Base-by-base conservation (phyloP, 2,329 filamentous ascomycete genomes). In the Cladorrhinum sp. region DNA sequence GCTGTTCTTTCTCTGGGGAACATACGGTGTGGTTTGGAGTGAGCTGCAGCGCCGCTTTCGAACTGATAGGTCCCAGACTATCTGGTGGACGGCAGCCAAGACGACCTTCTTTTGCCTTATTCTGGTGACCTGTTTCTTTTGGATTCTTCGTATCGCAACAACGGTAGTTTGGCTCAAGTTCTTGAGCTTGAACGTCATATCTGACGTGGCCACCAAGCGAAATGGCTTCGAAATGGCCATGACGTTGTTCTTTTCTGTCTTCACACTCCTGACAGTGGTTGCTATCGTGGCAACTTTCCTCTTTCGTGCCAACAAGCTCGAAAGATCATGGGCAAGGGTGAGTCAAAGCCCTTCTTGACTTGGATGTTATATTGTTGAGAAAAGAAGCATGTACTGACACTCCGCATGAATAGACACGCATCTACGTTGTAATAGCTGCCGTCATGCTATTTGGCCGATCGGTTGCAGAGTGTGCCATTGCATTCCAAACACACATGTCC, bases 231-330 rank as follows among this genome's bases (percentile, higher is more conserved):
- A 66, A 50, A 56, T 66, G 2, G 57, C 65, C 10, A 64, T 59
- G 57, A 51, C 53, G 9, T 60, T 49, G 7, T 62, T 65, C 20
- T 62, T 63, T n/a, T 24, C 45, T 12, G 45, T 59, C 12, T 67
- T 66, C 52, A 22, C 52, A 5, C 4, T 57, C 16, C 27, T 59
- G 41, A 62, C 57, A 13, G 8, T 57, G 5, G 53, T 49, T 18
- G 59, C 25, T 4, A 36, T 36, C 29, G 38, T 41, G 3, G 16
- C 25, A 2, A 41, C 49, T 18, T 1, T 54, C 9, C 27, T 51
- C 20, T 20, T 54, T 16, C 6, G 49, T 5, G 57, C 57, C 97
- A 45, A 5, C 3, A 45, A 20, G n/a, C n/a, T 5, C 3, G 8
- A 45, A 20, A n/a, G n/a, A 20, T 20, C 16, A 18, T 45, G 41